Evolutionary conservation across 176 grass and related monocot genomes (phyloP).

Genomic region (Typha latifolia): DNA sequence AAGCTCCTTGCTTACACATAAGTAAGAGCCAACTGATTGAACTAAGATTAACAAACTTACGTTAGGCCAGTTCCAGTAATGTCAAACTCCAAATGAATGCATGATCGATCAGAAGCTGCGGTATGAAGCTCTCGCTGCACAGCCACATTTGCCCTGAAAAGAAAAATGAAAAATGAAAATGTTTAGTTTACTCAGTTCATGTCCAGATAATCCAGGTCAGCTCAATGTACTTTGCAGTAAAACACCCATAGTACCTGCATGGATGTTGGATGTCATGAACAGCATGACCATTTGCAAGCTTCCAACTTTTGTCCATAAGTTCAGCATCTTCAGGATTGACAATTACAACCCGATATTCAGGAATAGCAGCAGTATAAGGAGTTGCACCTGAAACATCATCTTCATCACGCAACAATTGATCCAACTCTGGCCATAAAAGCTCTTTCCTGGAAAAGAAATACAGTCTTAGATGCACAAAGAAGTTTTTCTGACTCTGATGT

Average conservation of each 20-base stretch:
- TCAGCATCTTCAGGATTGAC: not conserved
- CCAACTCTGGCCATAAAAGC: slow-evolving; percentile 77
- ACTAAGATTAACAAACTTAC: slow-evolving; percentile 37
- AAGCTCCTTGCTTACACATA: too few species aligned
- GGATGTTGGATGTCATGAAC: slow-evolving; percentile 23
- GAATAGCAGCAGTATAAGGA: slow-evolving; percentile 86
- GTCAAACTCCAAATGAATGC: slow-evolving; percentile 91
- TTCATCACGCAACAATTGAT: slow-evolving; percentile 62
- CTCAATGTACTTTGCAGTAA: not conserved
- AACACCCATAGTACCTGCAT: slow-evolving; percentile 3
- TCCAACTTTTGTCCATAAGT: slow-evolving; percentile 12
- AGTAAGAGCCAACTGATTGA: not conserved
- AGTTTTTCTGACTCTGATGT: not conserved
- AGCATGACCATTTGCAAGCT: slow-evolving; percentile 15
- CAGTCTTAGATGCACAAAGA: not conserved
- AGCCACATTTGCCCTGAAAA: slow-evolving; percentile 11
- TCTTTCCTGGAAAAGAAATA: slow-evolving; percentile 65
- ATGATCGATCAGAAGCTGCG: slow-evolving; percentile 75
- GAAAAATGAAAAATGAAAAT: not conserved
- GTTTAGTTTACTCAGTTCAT: not conserved
- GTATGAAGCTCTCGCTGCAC: slow-evolving; percentile 48
- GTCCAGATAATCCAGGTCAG: not conserved
- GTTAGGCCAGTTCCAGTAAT: slow-evolving; percentile 57
- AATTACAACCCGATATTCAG: slow-evolving; percentile 39
- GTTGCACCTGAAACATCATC: slow-evolving; percentile 63